These are phyloP conservation scores for Penicillium argentinense DNA, from an alignment of 495 filamentous ascomycete genomes.

Conservation along the genomic window DNA sequence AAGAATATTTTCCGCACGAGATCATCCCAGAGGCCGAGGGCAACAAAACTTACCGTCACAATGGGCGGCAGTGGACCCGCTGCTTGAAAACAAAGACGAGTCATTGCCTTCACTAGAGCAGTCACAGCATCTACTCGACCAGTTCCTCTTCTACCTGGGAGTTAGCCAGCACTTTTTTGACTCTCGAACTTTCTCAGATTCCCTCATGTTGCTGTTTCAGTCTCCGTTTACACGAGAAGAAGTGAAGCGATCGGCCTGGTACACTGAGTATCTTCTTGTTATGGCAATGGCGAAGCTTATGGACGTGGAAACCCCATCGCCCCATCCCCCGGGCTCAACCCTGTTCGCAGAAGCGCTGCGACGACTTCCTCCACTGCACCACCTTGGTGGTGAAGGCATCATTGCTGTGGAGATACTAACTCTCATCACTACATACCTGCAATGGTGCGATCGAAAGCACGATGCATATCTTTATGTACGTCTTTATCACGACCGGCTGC, in stretches of 20 bases:
- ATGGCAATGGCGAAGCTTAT: conserved; percentile 29
- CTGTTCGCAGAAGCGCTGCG: conserved; percentile 23
- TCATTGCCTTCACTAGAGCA: conserved; percentile 15
- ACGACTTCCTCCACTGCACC: conserved; percentile 17
- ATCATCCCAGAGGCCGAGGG: neutral
- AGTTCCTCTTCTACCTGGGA: conserved; percentile 24
- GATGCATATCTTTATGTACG: conserved; percentile 25
- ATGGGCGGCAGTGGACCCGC: conserved; percentile 8
- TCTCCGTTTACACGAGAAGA: conserved; percentile 2
- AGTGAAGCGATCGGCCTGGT: conserved; percentile 17
- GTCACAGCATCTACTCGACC: conserved; percentile 24
- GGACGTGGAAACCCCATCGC: conserved; percentile 18
- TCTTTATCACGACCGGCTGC: neutral
- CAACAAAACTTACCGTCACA: neutral
- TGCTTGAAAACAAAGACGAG: conserved; percentile 1
- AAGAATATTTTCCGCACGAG: neutral
- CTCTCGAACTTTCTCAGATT: conserved; percentile 20
- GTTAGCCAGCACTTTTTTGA: conserved; percentile 29
- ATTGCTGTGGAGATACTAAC: conserved; percentile 24
- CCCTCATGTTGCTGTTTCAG: conserved; percentile 21
- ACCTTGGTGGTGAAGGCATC: conserved; percentile 18
- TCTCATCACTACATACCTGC: conserved; percentile 22
- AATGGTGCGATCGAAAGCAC: conserved; percentile 27
- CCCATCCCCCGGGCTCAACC: conserved; percentile 18
- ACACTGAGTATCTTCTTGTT: conserved; percentile 25